Evolutionary conservation across 2,329 filamentous ascomycete genomes (phyloP), one percentile per base, ranked within the genome.

Genomic region (Aspergillus persii): DNA sequence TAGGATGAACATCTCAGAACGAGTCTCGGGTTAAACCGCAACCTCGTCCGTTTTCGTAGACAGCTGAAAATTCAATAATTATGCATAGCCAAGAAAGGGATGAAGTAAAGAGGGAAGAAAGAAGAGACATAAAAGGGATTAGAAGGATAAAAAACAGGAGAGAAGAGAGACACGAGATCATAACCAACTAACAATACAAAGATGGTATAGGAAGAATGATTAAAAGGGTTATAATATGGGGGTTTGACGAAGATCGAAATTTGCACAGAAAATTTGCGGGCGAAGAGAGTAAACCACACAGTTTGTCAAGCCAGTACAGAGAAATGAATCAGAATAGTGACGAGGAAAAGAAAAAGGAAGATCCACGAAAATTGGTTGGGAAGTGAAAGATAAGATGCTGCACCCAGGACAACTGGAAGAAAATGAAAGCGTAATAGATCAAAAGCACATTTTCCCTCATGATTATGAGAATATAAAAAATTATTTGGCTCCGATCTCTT

Each of bases 401-500:
- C 59, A 58, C 57, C 59, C 64, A 53, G 41, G 11, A 41, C 36
- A 41, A 41, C 36, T 41, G 36, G 6, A 57, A 61, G 56, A 64
- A 58, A 63, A 60, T 61, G 56, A 61, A 60, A 55, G 55, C 26
- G 44, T 46, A 50, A 23, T 55, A 57, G 60, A 60, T 58, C 57
- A 51, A 69, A 62, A 51, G 69, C 61, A 56, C 58, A 58, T 60
- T 52, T 48, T 59, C 61, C 50, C 58, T 56, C 61, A 55, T 39
- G 47, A 58, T 53, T 39, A 59, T 57, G 58, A 47, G 41, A 46
- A 58, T 46, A 46, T 47, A 54, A 41, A 54, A n/a, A 15, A 59
- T 78, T 67, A 81, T 79, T 84, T 83, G 26, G 81, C 82, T 61
- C 82, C 81, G 62, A 86, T 81, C 69, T 87, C 85, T 73, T 87